Evolutionary conservation across 352 stramenopile species (phyloP).

Genomic region (Aphanomyces euteiches): DNA sequence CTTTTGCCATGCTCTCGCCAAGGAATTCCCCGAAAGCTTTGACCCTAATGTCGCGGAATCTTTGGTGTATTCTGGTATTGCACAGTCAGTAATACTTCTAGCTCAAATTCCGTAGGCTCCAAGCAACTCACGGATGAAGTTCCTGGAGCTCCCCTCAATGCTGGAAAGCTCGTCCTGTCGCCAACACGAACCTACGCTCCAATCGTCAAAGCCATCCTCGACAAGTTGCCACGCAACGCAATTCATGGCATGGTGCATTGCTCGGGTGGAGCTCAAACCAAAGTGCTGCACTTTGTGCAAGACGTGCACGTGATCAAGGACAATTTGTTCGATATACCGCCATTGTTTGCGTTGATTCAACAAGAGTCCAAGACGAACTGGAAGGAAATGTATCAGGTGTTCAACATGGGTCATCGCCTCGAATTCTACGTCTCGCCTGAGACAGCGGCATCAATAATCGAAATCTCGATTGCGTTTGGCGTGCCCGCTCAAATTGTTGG

Average conservation of each 20-base stretch:
- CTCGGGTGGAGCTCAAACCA: slow-evolving; percentile 41
- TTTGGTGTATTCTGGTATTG: slow-evolving; percentile 35
- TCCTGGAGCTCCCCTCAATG: slow-evolving; percentile 28
- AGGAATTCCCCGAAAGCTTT: slow-evolving; percentile 39
- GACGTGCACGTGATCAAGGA: slow-evolving; percentile 41
- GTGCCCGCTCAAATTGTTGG: slow-evolving; percentile 35
- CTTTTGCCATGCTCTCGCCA: slow-evolving; percentile 34
- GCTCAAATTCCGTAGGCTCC: slow-evolving; percentile 15
- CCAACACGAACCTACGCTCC: slow-evolving; percentile 41
- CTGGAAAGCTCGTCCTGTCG: slow-evolving; percentile 41
- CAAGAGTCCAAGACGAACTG: slow-evolving; percentile 32
- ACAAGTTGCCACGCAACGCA: slow-evolving; percentile 19
- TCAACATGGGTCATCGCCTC: slow-evolving; percentile 45
- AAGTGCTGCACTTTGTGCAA: slow-evolving; percentile 38
- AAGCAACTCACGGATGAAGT: slow-evolving; percentile 33
- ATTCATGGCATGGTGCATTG: slow-evolving; percentile 40
- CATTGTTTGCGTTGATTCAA: slow-evolving; percentile 38
- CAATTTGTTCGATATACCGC: slow-evolving; percentile 36
- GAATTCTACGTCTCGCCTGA: slow-evolving; percentile 37
- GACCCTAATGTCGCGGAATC: slow-evolving; percentile 32
- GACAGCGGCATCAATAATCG: slow-evolving; percentile 32
- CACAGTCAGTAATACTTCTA: neutral
- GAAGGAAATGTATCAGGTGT: slow-evolving; percentile 44
- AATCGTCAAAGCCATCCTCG: slow-evolving; percentile 37
- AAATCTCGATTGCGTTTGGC: slow-evolving; percentile 34